Percentiles rank a stretch among this genome's conserved stretches.
Evolutionary conservation across 176 grass and related monocot genomes (phyloP).

Genomic region (Dactylis glomerata): DNA sequence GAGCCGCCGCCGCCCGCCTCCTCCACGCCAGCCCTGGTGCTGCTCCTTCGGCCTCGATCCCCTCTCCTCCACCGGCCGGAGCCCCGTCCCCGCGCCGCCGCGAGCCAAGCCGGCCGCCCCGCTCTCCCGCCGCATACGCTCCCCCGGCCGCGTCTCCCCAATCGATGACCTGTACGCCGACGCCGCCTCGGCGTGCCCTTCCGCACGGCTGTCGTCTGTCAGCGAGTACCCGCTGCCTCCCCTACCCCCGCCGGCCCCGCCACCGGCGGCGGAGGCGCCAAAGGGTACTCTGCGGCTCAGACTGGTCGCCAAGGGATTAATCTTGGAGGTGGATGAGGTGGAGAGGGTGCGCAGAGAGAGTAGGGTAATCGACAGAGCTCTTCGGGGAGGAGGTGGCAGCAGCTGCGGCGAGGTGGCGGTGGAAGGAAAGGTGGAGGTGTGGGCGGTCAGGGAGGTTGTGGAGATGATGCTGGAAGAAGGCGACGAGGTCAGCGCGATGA

Average conservation of each 20-base stretch:
- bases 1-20: slow-evolving; percentile 20
- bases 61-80: slow-evolving; percentile 31
- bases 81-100: slow-evolving; percentile 26
- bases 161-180: slow-evolving; percentile 25
- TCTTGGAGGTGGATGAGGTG: slow-evolving; percentile 63
- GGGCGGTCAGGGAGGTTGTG: slow-evolving; percentile 62
- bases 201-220: slow-evolving; percentile 36
- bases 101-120: slow-evolving; percentile 29
- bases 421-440: slow-evolving; percentile 62
- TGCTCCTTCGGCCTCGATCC: slow-evolving; percentile 70
- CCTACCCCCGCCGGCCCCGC: slow-evolving; percentile 28
- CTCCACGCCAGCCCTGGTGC: slow-evolving; percentile 56
- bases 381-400: slow-evolving; percentile 27
- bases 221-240: slow-evolving; percentile 51
- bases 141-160: slow-evolving; percentile 66
- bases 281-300: slow-evolving; percentile 36
- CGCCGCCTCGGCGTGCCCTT: neutral
- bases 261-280: slow-evolving; percentile 7
- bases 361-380: slow-evolving; percentile 44
- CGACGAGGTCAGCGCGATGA: slow-evolving; percentile 34
- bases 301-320: slow-evolving; percentile 49
- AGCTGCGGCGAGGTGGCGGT: slow-evolving; percentile 52
- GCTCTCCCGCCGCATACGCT: slow-evolving; percentile 59
- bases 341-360: slow-evolving; percentile 53
- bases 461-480: slow-evolving; percentile 67